Conservation (phyloP, 208 protist genomes). For the Wallacemonas rigidus region DNA sequence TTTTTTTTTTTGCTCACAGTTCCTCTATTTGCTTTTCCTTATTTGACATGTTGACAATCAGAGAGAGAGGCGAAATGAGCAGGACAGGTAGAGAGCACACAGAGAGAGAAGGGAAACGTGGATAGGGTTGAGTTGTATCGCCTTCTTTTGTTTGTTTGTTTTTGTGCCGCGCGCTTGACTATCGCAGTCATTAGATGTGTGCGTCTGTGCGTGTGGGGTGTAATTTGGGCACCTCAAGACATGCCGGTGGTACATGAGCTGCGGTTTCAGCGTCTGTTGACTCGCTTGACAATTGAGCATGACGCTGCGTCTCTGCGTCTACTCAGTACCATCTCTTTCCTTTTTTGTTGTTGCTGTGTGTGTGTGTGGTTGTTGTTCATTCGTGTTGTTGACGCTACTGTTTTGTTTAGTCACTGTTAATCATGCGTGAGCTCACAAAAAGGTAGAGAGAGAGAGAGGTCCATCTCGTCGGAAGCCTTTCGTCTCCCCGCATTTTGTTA, state of each 20-base stretch:
- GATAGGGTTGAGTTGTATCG: neutral
- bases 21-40: constrained; percentile 12
- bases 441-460: too few species aligned
- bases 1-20: neutral
- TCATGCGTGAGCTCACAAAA: too few species aligned
- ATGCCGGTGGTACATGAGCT: too few species aligned
- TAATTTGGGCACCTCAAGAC: too few species aligned
- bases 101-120: neutral
- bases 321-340: too few species aligned
- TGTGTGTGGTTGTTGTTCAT: neutral
- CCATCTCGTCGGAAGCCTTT: too few species aligned
- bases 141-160: constrained; percentile 19
- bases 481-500: neutral
- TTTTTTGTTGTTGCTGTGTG: neutral
- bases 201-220: too few species aligned
- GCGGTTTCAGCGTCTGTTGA: too few species aligned
- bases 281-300: too few species aligned
- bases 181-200: too few species aligned
- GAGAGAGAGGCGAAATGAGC: neutral
- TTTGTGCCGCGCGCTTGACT: neutral
- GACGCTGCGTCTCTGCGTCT: too few species aligned
- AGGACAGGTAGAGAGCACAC: neutral
- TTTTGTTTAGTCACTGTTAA: too few species aligned
- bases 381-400: neutral
- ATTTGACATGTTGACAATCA: constrained; percentile 9